Conservation (phyloP, 2,329 filamentous ascomycete species). For the Aureobasidium sp. region DNA sequence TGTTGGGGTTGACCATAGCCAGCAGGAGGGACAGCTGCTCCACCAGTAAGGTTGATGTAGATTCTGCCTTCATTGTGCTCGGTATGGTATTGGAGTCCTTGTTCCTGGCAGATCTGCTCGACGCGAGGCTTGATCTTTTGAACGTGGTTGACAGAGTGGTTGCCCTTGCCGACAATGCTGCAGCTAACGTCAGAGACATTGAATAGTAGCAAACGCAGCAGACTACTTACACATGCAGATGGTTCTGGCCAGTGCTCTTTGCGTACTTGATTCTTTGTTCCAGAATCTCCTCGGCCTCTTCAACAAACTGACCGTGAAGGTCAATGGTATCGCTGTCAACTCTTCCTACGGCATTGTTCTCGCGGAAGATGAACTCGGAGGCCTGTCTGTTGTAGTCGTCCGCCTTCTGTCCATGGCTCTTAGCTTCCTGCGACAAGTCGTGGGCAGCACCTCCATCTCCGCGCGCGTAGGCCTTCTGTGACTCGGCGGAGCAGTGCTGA, state of each 20-base stretch:
- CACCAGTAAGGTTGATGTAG: slow-evolving; percentile 77
- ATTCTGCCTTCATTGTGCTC: slow-evolving; percentile 88
- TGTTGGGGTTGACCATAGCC: slow-evolving; percentile 26
- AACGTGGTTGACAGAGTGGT: slow-evolving; percentile 73
- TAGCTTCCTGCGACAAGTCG: slow-evolving; percentile 75
- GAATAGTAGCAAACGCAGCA: not conserved
- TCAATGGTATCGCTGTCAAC: slow-evolving; percentile 81
- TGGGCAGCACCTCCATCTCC: slow-evolving; percentile 84
- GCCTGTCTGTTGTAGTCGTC: slow-evolving; percentile 87
- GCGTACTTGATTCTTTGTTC: slow-evolving; percentile 79
- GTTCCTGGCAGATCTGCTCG: slow-evolving; percentile 74
- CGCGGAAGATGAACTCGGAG: slow-evolving; percentile 88
- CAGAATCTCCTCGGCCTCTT: slow-evolving; percentile 88
- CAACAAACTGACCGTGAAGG: slow-evolving; percentile 87
- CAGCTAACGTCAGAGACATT: not conserved
- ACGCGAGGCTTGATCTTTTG: slow-evolving; percentile 96
- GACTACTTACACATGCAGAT: slow-evolving; percentile 66
- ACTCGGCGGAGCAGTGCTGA: slow-evolving; percentile 55
- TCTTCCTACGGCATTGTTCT: slow-evolving; percentile 76
- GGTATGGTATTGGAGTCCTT: slow-evolving; percentile 74
- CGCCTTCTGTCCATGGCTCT: slow-evolving; percentile 75
- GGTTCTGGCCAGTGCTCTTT: slow-evolving; percentile 63
- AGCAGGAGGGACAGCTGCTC: slow-evolving; percentile 49
- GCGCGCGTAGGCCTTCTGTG: slow-evolving; percentile 70
- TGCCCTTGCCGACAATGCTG: slow-evolving; percentile 87